Percentiles rank a stretch among this genome's conserved stretches.
Conservation (phyloP, 257 asterid genomes). For the Nicotiana knightiana region DNA sequence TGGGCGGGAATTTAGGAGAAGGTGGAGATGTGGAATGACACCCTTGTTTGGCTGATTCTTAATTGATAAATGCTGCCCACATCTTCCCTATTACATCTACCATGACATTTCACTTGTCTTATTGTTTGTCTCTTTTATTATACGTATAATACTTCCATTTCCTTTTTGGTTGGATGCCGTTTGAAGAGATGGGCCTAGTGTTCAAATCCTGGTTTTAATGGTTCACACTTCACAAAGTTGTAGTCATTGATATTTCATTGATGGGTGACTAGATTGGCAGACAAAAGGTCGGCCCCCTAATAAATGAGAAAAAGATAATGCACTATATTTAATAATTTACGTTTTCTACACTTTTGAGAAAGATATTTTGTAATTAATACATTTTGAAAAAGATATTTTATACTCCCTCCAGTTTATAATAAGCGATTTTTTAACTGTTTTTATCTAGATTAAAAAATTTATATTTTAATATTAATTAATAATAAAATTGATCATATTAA, state of each 20-base stretch:
- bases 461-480: no score
- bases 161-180: constrained; percentile 1
- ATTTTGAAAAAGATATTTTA: no score
- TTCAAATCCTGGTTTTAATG: not conserved
- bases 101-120: constrained; percentile 31
- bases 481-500: no score
- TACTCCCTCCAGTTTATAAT: no score
- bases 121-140: not conserved
- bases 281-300: not conserved
- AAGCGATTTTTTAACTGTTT: no score
- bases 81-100: not conserved
- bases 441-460: no score
- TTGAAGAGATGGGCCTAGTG: not conserved
- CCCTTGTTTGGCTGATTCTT: constrained; percentile 23
- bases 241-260: not conserved
- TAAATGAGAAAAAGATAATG: no score
- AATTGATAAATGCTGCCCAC: not conserved
- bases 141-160: not conserved
- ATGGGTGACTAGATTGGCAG: not conserved
- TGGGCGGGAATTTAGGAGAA: not conserved
- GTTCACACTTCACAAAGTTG: not conserved
- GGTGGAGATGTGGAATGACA: constrained; percentile 14
- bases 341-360: no score
- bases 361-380: no score
- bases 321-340: no score